A percentile compares a stretch with the other conserved stretches of the same genome.
phyloP scores from a whole-genome alignment of 2,329 filamentous ascomycete genomes.

The Curvularia hawaiiensis region DNA sequence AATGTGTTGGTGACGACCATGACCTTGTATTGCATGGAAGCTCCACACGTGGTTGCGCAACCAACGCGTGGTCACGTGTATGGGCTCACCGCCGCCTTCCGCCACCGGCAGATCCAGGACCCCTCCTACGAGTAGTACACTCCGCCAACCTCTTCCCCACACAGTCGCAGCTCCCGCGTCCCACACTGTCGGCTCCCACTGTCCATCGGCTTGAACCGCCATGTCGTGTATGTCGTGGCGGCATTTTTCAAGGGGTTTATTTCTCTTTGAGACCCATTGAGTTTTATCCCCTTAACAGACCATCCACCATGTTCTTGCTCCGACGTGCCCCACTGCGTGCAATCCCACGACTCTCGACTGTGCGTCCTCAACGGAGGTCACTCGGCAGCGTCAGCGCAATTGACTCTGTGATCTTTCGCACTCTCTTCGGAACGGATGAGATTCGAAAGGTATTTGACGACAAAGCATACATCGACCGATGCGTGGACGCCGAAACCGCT shows the following conservation, averaged over 20 bases:
- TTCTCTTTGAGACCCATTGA: constrained; percentile 11
- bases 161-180: constrained; percentile 24
- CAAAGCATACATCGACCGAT: constrained; percentile 54
- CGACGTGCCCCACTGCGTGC: constrained; percentile 31
- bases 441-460: constrained; percentile 59
- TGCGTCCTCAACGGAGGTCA: constrained; percentile 26
- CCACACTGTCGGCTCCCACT: constrained; percentile 21
- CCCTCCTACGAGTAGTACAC: constrained; percentile 4
- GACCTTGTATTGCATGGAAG: background rate
- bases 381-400: constrained; percentile 47
- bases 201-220: constrained; percentile 8
- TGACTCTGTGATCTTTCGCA: constrained; percentile 58
- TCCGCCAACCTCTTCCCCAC: constrained; percentile 33
- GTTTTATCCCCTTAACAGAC: constrained; percentile 11
- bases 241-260: constrained; percentile 13
- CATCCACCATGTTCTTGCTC: constrained; percentile 36
- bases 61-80: constrained; percentile 8
- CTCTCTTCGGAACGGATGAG: constrained; percentile 58
- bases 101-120: background rate
- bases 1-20: background rate
- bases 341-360: constrained; percentile 21
- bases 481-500: constrained; percentile 59
- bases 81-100: background rate
- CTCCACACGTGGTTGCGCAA: background rate
- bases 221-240: constrained; percentile 16